phyloP scores from a whole-genome alignment of 2,329 filamentous ascomycete species.

The Xylaria polymorpha region DNA sequence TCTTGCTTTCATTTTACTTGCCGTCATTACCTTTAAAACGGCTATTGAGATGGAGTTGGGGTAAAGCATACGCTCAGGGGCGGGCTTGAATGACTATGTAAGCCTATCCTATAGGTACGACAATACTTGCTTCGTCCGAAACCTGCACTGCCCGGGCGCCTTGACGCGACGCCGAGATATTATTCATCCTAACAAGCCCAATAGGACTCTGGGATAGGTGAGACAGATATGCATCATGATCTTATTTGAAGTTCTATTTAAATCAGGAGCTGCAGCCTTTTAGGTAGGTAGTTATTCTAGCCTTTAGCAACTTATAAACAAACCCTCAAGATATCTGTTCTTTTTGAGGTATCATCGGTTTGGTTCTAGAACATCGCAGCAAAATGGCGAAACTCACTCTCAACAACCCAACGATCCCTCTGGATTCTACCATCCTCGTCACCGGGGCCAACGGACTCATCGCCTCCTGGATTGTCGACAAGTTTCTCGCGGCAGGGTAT shows the following conservation, averaged over 20 bases:
- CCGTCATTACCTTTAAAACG: not conserved
- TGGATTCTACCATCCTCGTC: slow-evolving; percentile 33
- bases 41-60: not conserved
- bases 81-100: not conserved
- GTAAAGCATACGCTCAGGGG: not conserved
- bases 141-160: not conserved
- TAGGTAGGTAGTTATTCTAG: not conserved
- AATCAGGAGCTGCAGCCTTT: not conserved
- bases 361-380: not conserved
- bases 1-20: not conserved
- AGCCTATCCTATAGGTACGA: not conserved
- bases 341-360: not conserved
- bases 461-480: slow-evolving; percentile 36
- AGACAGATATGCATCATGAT: not conserved
- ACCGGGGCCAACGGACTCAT: slow-evolving; percentile 42
- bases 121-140: slow-evolving; percentile 1
- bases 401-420: slow-evolving; percentile 30
- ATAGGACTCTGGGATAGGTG: too few species aligned
- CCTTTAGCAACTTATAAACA: not conserved
- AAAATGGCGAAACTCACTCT: slow-evolving; percentile 30
- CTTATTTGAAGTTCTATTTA: slow-evolving; percentile 4
- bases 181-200: slow-evolving; percentile 8
- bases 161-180: slow-evolving; percentile 3
- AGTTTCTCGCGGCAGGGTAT: slow-evolving; percentile 50
- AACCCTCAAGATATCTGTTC: not conserved